Base-by-base conservation (phyloP, 225 moss, liverwort and hornwort genomes). In the Polytrichum commune region DNA sequence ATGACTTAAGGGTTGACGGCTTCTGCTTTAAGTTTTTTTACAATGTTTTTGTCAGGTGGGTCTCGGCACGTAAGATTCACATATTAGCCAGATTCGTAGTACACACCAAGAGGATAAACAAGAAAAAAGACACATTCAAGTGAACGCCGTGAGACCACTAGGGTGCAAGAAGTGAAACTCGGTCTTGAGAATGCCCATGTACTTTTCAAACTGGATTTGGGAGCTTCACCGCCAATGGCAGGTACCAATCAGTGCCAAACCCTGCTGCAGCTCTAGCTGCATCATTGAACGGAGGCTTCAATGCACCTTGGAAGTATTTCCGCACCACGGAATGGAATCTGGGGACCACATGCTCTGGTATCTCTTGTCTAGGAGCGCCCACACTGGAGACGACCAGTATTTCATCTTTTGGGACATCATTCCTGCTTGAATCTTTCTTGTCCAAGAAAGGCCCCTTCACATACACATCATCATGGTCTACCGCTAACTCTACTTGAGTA, bases 201-300 rank as follows among this genome's bases (percentile, higher is more conserved):
- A 46, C 8, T 32, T 0, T 16, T 46, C 16, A 46, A 46, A 16
- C 46, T 46, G 4, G 13, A 46, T 46, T 46, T 46, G 46, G 46
- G 46, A 46, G 46, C 46, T 46, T 46, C 46, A 46, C 13, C 46
- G 79, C 72, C 53, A 88, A 75, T 1, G 87, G 87, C 5, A 71
- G 72, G 63, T 88, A 88, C 87, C 87, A 84, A 32, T 84, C 75
- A 2, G 82, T 77, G 9, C 81, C 84, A 69, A 88, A 88, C 5
- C 87, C 87, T 4, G 87, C 84, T 18, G 87, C 84, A 29, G 84
- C 81, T 25, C 87, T 76, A 32, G 84, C 87, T 5, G 29, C 54
- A n/a, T 81, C 82, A 16, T 84, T 88, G 29, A 88, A 88, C 1
- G 87, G 87, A 18, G 84, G 81, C 67, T 88, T 88, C 46, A 88